phyloP scores from a whole-genome alignment of 208 protist species.

The Porcisia deanei region DNA sequence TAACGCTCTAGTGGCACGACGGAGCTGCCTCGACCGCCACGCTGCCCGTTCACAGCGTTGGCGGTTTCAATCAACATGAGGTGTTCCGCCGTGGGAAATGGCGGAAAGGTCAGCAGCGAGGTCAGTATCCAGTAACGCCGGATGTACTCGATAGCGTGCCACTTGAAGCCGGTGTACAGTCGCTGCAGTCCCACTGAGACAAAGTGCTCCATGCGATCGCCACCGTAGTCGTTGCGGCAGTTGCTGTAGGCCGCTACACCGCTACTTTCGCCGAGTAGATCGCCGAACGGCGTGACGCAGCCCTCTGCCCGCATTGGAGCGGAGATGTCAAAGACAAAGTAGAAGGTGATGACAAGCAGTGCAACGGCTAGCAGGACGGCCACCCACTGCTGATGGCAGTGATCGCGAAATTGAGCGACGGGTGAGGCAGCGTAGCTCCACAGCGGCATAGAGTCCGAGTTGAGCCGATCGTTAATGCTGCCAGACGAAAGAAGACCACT shows the following conservation, averaged over 20 bases:
- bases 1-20: conserved; percentile 29
- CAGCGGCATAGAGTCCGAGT: conserved; percentile 22
- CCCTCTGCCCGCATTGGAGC: conserved; percentile 25
- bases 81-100: conserved; percentile 24
- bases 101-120: conserved; percentile 34
- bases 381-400: conserved; percentile 78
- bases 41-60: conserved; percentile 22
- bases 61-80: conserved; percentile 22
- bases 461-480: neutral
- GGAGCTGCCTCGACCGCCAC: conserved; percentile 22
- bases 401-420: conserved; percentile 49
- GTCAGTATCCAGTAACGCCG: conserved; percentile 68
- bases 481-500: neutral
- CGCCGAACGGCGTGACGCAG: conserved; percentile 60
- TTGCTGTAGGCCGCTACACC: conserved; percentile 74
- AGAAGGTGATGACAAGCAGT: conserved; percentile 50
- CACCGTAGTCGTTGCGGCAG: conserved; percentile 51
- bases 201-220: conserved; percentile 54
- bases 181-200: conserved; percentile 50
- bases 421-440: conserved; percentile 50
- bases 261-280: conserved; percentile 49
- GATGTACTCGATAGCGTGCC: conserved; percentile 69
- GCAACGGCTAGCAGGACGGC: conserved; percentile 48
- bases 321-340: conserved; percentile 50
- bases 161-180: conserved; percentile 63